A percentile compares a stretch with the other conserved stretches of the same genome.
These are phyloP conservation scores for Draba incana DNA, from an alignment of 345 rosid species.

Conservation along the genomic window DNA sequence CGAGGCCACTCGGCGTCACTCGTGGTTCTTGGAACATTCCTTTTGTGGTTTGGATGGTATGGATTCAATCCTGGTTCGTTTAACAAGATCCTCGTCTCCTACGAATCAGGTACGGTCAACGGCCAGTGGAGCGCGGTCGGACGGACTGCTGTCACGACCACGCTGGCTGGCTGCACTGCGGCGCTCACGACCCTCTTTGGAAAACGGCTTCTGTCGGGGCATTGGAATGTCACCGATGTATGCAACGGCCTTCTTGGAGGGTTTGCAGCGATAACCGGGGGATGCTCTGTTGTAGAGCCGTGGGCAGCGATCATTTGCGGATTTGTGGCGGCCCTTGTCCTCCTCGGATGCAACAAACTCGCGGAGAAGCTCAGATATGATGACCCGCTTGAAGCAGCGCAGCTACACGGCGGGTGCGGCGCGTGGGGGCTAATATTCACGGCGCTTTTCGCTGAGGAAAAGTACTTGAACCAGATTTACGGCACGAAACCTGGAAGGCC, in stretches of 20 bases:
- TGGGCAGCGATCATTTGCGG: slow-evolving; percentile 88
- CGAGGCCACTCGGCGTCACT: slow-evolving; percentile 45
- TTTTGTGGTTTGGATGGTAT: slow-evolving; percentile 59
- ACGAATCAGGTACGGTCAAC: slow-evolving; percentile 43
- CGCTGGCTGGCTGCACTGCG: slow-evolving; percentile 77
- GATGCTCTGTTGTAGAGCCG: slow-evolving; percentile 82
- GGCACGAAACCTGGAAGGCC: slow-evolving; percentile 43
- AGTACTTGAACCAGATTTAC: slow-evolving; percentile 63
- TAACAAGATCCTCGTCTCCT: slow-evolving; percentile 46
- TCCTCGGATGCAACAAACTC: slow-evolving; percentile 60
- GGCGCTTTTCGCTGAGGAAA: slow-evolving; percentile 56
- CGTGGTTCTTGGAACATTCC: slow-evolving; percentile 44
- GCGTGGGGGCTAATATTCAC: slow-evolving; percentile 81
- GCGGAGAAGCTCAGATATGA: slow-evolving; percentile 59
- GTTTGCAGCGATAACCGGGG: slow-evolving; percentile 81
- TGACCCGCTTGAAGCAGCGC: slow-evolving; percentile 77
- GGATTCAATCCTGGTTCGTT: slow-evolving; percentile 82
- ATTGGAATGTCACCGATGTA: slow-evolving; percentile 78
- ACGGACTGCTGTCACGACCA: slow-evolving; percentile 78
- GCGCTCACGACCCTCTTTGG: slow-evolving; percentile 77
- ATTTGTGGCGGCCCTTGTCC: slow-evolving; percentile 63
- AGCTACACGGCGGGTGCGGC: slow-evolving; percentile 84
- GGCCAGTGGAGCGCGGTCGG: slow-evolving; percentile 91
- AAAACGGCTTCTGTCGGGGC: slow-evolving; percentile 65
- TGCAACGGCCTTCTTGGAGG: slow-evolving; percentile 85